Conservation (phyloP, 768 basidiomycete species). For the Pleurotus sapidus region DNA sequence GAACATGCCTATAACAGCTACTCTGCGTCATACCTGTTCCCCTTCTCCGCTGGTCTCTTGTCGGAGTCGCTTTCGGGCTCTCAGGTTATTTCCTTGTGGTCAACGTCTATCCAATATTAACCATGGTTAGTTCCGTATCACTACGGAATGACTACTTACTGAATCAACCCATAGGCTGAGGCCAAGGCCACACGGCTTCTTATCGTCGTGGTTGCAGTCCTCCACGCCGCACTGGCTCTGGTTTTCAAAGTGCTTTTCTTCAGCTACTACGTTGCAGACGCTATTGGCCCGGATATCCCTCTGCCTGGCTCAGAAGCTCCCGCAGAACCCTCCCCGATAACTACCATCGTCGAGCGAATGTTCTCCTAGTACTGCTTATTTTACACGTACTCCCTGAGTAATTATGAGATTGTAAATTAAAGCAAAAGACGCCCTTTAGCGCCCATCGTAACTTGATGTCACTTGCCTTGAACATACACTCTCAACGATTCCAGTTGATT, state of each 20-base stretch:
- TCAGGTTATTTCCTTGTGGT: slow-evolving; percentile 86
- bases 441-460: slow-evolving; percentile 17
- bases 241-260: slow-evolving; percentile 80
- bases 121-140: slow-evolving; percentile 52
- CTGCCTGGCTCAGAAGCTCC: slow-evolving; percentile 38
- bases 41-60: slow-evolving; percentile 79
- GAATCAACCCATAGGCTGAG: slow-evolving; percentile 57
- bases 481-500: slow-evolving; percentile 65
- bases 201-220: slow-evolving; percentile 66
- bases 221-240: slow-evolving; percentile 81
- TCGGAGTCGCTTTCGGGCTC: slow-evolving; percentile 65
- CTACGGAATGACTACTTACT: neutral
- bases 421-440: neutral
- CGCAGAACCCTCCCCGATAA: slow-evolving; percentile 20
- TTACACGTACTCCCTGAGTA: neutral
- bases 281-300: slow-evolving; percentile 39
- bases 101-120: slow-evolving; percentile 89
- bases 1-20: slow-evolving; percentile 38
- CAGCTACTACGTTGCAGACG: slow-evolving; percentile 47
- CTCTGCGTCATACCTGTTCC: slow-evolving; percentile 85
- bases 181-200: slow-evolving; percentile 83
- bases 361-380: neutral
- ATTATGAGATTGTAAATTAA: neutral
- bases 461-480: slow-evolving; percentile 32
- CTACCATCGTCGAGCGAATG: slow-evolving; percentile 3